Conservation (phyloP, 1,284 basidiomycete genomes). For the Ustilago shanxiensis region DNA sequence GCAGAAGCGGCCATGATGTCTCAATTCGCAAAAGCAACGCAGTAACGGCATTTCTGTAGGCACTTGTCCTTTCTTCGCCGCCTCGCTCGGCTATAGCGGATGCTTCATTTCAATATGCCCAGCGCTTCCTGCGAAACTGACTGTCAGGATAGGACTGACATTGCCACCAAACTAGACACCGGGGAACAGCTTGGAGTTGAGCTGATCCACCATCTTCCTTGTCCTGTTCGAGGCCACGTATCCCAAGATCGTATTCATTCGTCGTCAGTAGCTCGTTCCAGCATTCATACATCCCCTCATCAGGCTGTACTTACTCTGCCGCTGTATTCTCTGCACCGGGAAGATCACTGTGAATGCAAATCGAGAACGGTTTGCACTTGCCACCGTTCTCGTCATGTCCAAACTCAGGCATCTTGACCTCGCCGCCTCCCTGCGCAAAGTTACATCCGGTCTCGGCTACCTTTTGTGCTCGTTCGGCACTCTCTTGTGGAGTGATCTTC, state of each 20-base stretch:
- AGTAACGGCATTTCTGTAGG: no score
- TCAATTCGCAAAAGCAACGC: no score
- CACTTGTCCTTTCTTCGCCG: no score
- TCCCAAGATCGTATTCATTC: background rate
- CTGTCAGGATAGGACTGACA: background rate
- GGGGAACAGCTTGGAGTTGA: constrained; percentile 34
- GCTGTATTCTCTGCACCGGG: constrained; percentile 22
- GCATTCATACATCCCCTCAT: background rate
- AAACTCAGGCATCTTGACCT: constrained; percentile 29
- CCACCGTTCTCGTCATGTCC: constrained; percentile 17
- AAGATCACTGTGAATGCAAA: constrained; percentile 46
- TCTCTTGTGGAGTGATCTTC: constrained; percentile 33
- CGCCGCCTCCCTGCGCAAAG: constrained; percentile 31
- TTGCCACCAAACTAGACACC: constrained; percentile 3
- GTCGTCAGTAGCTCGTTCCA: background rate
- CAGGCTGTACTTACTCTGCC: constrained; percentile 13
- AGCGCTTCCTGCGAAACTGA: no score
- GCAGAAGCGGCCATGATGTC: no score
- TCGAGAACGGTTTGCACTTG: constrained; percentile 36
- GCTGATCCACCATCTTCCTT: constrained; percentile 29
- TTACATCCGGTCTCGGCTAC: constrained; percentile 29
- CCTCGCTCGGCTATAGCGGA: no score
- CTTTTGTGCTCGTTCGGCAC: constrained; percentile 33
- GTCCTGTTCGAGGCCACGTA: constrained; percentile 5
- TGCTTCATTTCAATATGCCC: no score